Conservation (phyloP, 495 filamentous ascomycete genomes). For the Evernia prunastri region DNA sequence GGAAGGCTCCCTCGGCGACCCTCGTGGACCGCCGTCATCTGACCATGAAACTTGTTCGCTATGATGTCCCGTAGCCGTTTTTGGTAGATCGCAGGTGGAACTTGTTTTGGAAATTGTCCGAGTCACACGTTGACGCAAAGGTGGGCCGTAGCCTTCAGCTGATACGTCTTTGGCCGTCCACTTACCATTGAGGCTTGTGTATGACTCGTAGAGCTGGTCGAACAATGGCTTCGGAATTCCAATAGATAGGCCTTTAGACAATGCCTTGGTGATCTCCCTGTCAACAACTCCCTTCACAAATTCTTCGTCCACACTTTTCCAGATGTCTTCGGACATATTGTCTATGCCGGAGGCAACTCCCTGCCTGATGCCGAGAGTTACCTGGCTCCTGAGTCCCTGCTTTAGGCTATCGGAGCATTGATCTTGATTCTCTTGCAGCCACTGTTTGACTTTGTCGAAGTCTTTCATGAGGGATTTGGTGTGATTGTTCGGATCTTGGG, state of each 20-base stretch:
- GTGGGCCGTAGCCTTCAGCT: background rate
- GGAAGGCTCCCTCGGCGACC: background rate
- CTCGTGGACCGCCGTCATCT: background rate
- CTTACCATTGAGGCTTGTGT: background rate
- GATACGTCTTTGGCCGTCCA: background rate
- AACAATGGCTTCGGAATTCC: background rate
- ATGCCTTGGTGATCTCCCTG: background rate
- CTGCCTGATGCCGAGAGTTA: too few relatives aligned
- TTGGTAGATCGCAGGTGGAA: background rate
- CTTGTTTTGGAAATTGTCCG: background rate
- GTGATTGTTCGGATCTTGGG: background rate
- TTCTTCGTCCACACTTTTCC: too few relatives aligned
- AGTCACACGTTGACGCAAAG: background rate
- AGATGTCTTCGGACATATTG: too few relatives aligned
- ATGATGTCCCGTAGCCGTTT: background rate
- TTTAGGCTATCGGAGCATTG: too few relatives aligned
- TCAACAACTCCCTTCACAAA: too few relatives aligned
- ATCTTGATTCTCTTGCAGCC: too few relatives aligned
- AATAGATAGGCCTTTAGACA: background rate
- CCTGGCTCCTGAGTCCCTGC: too few relatives aligned
- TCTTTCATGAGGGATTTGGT: background rate
- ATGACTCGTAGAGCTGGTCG: background rate
- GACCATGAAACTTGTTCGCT: background rate
- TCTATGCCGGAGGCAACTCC: too few relatives aligned
- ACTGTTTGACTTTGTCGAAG: background rate